Base-by-base conservation (phyloP, 768 basidiomycete genomes). In the Naganishia antarctica region DNA sequence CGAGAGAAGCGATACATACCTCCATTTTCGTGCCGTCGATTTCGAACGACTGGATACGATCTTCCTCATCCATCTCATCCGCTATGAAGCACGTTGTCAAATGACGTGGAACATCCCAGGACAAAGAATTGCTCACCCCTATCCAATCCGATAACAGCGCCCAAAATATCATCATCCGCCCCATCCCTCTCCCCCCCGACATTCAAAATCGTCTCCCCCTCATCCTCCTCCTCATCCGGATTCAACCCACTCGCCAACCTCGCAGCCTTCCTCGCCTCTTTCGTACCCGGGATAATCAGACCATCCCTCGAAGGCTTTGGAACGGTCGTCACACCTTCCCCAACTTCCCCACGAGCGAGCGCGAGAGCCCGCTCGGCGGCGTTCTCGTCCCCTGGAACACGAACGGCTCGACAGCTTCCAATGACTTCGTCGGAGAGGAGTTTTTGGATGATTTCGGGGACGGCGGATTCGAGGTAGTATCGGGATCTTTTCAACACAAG, bases 401-500 rank as follows among this genome's bases (percentile, higher is more conserved):
- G 84, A 2, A 70, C 64, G 3, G 73, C 68, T 61, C 73, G 62
- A 67, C 76, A 77, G 21, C 62, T 60, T 25, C 69, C 66, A 45
- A 77, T 96, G 21, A 87, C 79, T 63, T 82, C 82, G 79, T 99
- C 96, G 73, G 91, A 89, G 45, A 99, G 82, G 34, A 98, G 80
- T 21, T 85, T 80, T 71, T 96, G 89, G 28, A 98, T 82, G 12
- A 91, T 91, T 61, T 97, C 93, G 1, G 93, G 92, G 71, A 96
- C 90, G 69, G 86, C 88, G 29, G 91, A 94, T 77, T 99, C 96
- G 71, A 99, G 90, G 71, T 84, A 97, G 78, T 98, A 98, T 71
- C 88, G 90, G 82, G 98, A 98, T 76, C 97, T 89, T 76, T 99
- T 98, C 69, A 99, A 81, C 7, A 99, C 96, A 50, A 99, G 85